Base-by-base conservation (phyloP, 306 rosid species). In the Vicia villosa region DNA sequence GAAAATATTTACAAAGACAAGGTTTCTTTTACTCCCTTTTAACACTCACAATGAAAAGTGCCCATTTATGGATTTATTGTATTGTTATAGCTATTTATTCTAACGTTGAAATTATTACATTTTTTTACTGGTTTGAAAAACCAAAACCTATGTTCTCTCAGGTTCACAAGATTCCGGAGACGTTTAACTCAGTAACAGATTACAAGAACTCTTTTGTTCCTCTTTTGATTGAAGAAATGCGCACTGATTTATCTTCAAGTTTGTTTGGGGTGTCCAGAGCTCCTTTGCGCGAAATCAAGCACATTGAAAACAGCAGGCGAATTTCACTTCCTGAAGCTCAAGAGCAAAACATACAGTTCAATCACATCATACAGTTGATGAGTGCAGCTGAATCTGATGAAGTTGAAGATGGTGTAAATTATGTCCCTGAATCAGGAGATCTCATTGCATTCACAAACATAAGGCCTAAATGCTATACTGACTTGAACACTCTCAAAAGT, bases 211-310 rank as follows among this genome's bases (percentile, higher is more conserved):
- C 88, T 6, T 86, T 83, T 34, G 26, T 74, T 50, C 66, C 55
- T 45, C 46, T 83, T 32, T 62, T 86, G 50, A 41, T 81, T 10
- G 83, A 81, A 52, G 91, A 86, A 67, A 77, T 74, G 4, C 88
- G 13, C 8, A 72, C 78, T 20, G 87, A 80, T 15, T 17, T 82
- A 28, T 52, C 51, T 10, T 77, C 85, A 42, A 59, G 70, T 62
- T 21, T 83, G 22, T 43, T 8, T 37, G 28, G 38, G 4, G 59
- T 83, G 28, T 63, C 66, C 1, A 11, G 41, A 2, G 69, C 87
- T 5, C 75, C 80, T 2, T 6, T n/a, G 1, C 32, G 76, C 42
- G 76, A 41, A 49, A 64, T 86, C 41, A 0, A 0, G 16, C 4
- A 60, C 1, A 4, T 83, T 1, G 10, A n/a, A 49, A n/a, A 26